phyloP scores from a whole-genome alignment of 2,329 filamentous ascomycete species.

The Cladophialophora psammophila region DNA sequence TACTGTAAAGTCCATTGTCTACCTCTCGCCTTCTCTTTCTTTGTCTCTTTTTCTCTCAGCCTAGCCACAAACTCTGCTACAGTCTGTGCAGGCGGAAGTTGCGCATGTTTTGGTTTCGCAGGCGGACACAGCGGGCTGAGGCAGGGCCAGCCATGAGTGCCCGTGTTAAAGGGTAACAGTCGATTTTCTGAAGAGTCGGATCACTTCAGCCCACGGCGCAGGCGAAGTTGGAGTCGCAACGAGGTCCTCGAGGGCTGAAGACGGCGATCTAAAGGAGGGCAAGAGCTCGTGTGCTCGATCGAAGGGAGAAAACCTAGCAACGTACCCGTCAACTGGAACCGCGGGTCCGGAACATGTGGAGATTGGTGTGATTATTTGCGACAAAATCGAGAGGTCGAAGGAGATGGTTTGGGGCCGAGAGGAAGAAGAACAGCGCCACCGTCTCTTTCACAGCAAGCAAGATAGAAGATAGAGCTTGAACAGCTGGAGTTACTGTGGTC shows the following conservation, averaged over 20 bases:
- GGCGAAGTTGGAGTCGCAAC: neutral
- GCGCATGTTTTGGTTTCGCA: conserved; percentile 24
- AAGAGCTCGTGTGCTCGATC: conserved; percentile 28
- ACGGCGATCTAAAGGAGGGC: conserved; percentile 1
- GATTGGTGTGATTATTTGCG: conserved; percentile 2
- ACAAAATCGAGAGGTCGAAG: neutral
- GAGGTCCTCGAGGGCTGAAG: conserved; percentile 2
- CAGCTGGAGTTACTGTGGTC: neutral
- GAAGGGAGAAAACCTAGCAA: conserved; percentile 14
- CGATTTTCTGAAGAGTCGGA: neutral
- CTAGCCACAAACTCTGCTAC: conserved; percentile 21
- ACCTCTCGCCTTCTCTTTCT: conserved; percentile 1
- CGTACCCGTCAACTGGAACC: conserved; percentile 12
- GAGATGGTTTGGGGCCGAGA: neutral
- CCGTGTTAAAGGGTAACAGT: neutral
- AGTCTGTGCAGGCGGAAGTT: conserved; percentile 18
- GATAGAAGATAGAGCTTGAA: conserved; percentile 11
- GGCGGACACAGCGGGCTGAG: conserved; percentile 23
- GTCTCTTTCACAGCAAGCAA: neutral
- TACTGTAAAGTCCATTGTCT: conserved; percentile 36
- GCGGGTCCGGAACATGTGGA: conserved; percentile 16
- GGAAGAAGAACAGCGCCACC: neutral
- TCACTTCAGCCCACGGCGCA: neutral
- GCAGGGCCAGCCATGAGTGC: conserved; percentile 25
- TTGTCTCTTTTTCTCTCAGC: conserved; percentile 9